Percentiles rank a stretch among this genome's conserved stretches.
Conservation (phyloP, 768 basidiomycete genomes). For the Chlorophyllum brunneum region DNA sequence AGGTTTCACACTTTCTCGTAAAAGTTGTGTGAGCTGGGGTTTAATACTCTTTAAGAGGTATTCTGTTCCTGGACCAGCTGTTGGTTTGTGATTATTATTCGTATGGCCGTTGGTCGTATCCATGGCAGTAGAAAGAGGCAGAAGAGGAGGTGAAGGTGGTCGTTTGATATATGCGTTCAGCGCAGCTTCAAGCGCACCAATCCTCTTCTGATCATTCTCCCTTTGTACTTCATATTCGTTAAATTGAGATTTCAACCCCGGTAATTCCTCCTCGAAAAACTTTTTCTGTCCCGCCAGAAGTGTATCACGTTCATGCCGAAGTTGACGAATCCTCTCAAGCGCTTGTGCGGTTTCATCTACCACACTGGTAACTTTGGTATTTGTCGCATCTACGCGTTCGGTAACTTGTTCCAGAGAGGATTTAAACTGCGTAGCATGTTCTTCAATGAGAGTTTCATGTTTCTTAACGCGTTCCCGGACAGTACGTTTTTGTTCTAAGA, state of each 20-base stretch:
- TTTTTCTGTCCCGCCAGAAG: background rate
- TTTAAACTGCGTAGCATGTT: background rate
- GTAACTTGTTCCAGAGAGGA: background rate
- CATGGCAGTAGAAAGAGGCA: background rate
- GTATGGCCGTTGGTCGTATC: too few species aligned
- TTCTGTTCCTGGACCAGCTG: too few species aligned
- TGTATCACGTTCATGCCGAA: background rate
- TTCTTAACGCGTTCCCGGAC: background rate
- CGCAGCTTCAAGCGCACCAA: constrained; percentile 18
- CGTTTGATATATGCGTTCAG: constrained; percentile 20
- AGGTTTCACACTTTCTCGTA: constrained; percentile 16
- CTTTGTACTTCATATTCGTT: constrained; percentile 11
- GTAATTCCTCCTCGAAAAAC: constrained; percentile 1
- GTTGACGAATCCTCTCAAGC: background rate
- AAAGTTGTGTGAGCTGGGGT: constrained; percentile 14
- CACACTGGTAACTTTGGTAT: background rate
- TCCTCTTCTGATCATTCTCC: constrained; percentile 13
- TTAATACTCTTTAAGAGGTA: constrained; percentile 19
- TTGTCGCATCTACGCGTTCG: background rate
- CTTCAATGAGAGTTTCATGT: background rate
- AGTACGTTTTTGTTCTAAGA: background rate
- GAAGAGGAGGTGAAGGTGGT: constrained; percentile 13
- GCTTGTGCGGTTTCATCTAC: background rate
- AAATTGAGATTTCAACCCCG: constrained; percentile 14
- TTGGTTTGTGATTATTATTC: too few species aligned